Evolutionary conservation across 163 green algal species (phyloP).

Genomic region (Trebouxia gelatinosa): DNA sequence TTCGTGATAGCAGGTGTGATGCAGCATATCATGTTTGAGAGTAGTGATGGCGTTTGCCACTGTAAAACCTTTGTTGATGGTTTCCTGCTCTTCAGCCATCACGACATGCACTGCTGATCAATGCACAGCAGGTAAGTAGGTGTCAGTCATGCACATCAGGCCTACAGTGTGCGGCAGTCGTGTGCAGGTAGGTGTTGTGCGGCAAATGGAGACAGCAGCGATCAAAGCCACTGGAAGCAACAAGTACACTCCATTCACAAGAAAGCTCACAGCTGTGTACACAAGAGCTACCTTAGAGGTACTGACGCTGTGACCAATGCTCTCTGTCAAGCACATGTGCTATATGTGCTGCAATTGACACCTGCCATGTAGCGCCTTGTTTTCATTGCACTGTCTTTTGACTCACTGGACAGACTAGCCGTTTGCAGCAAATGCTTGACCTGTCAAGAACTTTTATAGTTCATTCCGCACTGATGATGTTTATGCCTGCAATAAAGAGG

Average conservation of each 20-base stretch:
- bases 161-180: neutral
- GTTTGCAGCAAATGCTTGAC: no score
- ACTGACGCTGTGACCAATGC: neutral
- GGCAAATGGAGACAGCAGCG: conserved; percentile 80
- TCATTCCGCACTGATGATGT: neutral
- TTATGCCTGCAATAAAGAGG: neutral
- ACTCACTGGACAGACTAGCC: no score
- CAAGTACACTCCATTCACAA: conserved; percentile 67
- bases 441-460: no score
- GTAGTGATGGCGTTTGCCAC: no score
- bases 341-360: neutral
- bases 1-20: neutral
- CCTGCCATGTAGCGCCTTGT: neutral
- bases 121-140: neutral
- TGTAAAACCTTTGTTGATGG: no score
- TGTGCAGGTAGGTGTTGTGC: conserved; percentile 65
- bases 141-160: neutral
- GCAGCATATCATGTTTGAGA: no score
- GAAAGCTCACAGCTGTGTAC: conserved; percentile 81
- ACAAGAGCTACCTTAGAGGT: conserved; percentile 87
- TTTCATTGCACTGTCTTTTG: neutral
- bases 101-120: neutral
- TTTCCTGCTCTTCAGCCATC: no score
- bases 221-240: conserved; percentile 74
- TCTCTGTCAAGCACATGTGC: neutral